A percentile compares a stretch with the other conserved stretches of the same genome.
These are phyloP conservation scores for Fraxinus cuspidata DNA, from an alignment of 257 asterid genomes.

Conservation along the genomic window DNA sequence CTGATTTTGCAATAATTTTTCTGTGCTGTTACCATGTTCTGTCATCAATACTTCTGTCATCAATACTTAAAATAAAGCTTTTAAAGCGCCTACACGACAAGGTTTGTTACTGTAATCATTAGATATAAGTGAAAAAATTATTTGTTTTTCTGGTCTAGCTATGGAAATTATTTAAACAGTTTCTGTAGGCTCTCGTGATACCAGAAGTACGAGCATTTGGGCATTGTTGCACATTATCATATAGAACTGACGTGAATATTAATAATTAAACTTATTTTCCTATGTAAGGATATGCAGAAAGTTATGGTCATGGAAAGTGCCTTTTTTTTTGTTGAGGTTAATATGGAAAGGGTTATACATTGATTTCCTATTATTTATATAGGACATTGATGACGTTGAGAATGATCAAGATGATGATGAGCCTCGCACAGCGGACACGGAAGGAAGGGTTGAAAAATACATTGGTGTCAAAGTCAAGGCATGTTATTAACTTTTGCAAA, in stretches of 20 bases:
- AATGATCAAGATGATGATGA: slow-evolving; percentile 85
- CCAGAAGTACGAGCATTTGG: background rate
- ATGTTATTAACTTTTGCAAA: slow-evolving; percentile 29
- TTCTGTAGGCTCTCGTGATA: background rate
- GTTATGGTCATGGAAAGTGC: slow-evolving; percentile 11
- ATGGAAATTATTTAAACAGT: too few relatives aligned
- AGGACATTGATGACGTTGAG: slow-evolving; percentile 81
- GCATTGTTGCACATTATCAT: background rate
- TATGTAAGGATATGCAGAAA: background rate
- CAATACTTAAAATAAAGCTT: too few relatives aligned
- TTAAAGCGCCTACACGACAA: background rate
- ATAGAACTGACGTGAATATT: background rate
- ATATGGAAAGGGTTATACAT: slow-evolving; percentile 13
- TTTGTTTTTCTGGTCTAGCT: too few relatives aligned
- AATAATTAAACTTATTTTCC: background rate
- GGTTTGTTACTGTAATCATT: background rate
- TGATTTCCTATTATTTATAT: slow-evolving; percentile 17
- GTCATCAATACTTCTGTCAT: too few relatives aligned
- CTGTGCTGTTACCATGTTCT: too few relatives aligned
- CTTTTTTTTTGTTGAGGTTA: slow-evolving; percentile 6
- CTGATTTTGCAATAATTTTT: too few relatives aligned
- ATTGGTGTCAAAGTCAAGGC: slow-evolving; percentile 98
- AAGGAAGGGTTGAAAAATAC: slow-evolving; percentile 95
- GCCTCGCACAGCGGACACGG: slow-evolving; percentile 66
- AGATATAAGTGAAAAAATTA: background rate